phyloP scores from a whole-genome alignment of 805 yeast genomes.

The Saccharomycopsis sp. region DNA sequence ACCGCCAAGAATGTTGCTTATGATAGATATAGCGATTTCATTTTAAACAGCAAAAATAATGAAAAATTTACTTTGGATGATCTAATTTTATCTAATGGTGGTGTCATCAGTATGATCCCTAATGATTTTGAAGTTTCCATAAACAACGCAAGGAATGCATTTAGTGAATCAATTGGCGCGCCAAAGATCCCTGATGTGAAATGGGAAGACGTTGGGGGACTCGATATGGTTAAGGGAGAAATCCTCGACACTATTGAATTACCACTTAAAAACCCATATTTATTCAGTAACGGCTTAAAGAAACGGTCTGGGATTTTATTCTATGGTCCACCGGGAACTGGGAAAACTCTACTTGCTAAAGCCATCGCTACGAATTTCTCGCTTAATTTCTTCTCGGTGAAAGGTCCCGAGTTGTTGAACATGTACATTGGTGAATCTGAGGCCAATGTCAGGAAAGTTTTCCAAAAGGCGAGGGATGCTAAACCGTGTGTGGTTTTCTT shows the following conservation, averaged over 20 bases:
- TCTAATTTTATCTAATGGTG: constrained; percentile 45
- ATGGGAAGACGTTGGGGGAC: constrained; percentile 98
- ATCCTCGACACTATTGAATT: constrained; percentile 92
- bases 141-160: constrained; percentile 75
- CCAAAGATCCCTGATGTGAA: constrained; percentile 91
- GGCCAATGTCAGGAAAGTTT: constrained; percentile 91
- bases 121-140: constrained; percentile 65
- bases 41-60: constrained; percentile 24
- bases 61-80: constrained; percentile 30
- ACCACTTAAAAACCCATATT: constrained; percentile 89
- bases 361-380: constrained; percentile 96
- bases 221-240: constrained; percentile 84
- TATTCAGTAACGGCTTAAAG: constrained; percentile 82
- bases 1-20: constrained; percentile 55
- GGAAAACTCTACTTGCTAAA: constrained; percentile 90
- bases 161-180: constrained; percentile 93
- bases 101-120: constrained; percentile 45
- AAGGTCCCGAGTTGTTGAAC: constrained; percentile 93
- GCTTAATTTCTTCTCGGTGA: constrained; percentile 89
- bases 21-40: constrained; percentile 36
- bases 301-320: constrained; percentile 90
- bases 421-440: constrained; percentile 99
- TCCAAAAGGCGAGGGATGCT: constrained; percentile 92
- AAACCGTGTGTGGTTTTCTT: constrained; percentile 96
- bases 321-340: constrained; percentile 99